These are phyloP conservation scores for Mycena vitilis DNA, from an alignment of 768 basidiomycete genomes.

Conservation along the genomic window DNA sequence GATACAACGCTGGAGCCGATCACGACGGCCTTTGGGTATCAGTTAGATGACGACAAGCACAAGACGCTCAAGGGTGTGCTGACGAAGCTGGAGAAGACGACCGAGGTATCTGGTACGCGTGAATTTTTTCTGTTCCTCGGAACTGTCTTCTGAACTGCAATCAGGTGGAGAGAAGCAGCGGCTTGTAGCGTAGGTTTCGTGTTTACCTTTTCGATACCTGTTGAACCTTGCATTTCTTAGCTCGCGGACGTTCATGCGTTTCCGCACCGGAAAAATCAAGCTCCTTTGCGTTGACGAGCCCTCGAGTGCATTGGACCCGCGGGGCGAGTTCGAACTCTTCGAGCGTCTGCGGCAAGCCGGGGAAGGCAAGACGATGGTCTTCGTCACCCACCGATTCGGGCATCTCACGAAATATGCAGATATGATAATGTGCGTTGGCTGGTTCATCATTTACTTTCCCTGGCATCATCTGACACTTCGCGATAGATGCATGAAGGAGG, in stretches of 20 bases:
- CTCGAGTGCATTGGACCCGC: slow-evolving; percentile 16
- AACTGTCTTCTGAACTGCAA: not conserved
- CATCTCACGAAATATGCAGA: slow-evolving; percentile 33
- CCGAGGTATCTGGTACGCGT: slow-evolving; percentile 13
- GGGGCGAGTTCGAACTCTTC: slow-evolving; percentile 29
- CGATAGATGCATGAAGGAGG: slow-evolving; percentile 33
- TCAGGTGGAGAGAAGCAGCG: slow-evolving; percentile 28
- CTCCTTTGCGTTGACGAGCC: slow-evolving; percentile 31
- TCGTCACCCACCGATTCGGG: slow-evolving; percentile 28
- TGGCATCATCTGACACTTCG: not conserved
- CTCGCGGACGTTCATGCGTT: slow-evolving; percentile 33
- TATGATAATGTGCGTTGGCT: slow-evolving; percentile 24
- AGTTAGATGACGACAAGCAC: slow-evolving; percentile 22
- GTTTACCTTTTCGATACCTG: not conserved
- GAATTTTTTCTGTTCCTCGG: not conserved
- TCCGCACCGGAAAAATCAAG: slow-evolving; percentile 19
- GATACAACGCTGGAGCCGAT: slow-evolving; percentile 19
- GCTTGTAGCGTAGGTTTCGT: slow-evolving; percentile 14
- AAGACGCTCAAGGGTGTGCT: slow-evolving; percentile 12
- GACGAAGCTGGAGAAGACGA: slow-evolving; percentile 19
- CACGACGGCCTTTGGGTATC: slow-evolving; percentile 1
- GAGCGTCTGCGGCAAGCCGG: slow-evolving; percentile 7
- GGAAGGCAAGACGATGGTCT: slow-evolving; percentile 32
- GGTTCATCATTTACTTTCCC: not conserved
- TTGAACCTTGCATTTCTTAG: not conserved